Percentiles rank a stretch among this genome's conserved stretches.
Conservation (phyloP, 257 asterid species). For the Ballota nigra region DNA sequence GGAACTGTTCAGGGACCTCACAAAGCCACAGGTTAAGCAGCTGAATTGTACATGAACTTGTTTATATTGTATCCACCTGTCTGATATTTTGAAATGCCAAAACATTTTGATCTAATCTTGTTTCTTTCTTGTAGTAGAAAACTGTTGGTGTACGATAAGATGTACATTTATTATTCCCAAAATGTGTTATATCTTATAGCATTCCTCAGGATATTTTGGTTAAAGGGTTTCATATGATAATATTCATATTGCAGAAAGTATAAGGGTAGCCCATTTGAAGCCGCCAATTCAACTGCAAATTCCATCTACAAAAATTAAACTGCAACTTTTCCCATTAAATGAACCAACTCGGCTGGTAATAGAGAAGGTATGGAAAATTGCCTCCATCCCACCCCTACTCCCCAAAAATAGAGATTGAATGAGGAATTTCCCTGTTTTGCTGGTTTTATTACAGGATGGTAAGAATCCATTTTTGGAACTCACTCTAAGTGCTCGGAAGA, state of each 20-base stretch:
- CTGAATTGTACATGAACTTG: conserved; percentile 6
- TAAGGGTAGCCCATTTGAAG: conserved; percentile 24
- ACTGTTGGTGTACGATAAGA: background rate
- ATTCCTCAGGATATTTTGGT: conserved; percentile 4
- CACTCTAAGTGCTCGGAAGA: conserved; percentile 63
- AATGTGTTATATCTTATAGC: conserved; percentile 13
- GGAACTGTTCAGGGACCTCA: conserved; percentile 23
- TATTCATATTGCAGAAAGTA: conserved; percentile 28
- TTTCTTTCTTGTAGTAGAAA: conserved; percentile 6
- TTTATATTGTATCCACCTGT: background rate
- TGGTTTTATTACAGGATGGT: conserved; percentile 57
- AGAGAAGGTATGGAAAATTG: conserved; percentile 55
- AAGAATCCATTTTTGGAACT: conserved; percentile 89
- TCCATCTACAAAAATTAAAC: conserved; percentile 62
- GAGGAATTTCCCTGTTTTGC: background rate
- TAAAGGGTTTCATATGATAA: conserved; percentile 9
- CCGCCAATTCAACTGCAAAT: conserved; percentile 31
- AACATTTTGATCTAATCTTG: background rate
- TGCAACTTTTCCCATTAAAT: conserved; percentile 83
- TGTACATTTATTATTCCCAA: background rate
- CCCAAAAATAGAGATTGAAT: background rate
- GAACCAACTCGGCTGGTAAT: conserved; percentile 50
- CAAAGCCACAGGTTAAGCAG: conserved; percentile 36
- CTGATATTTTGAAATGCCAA: background rate
- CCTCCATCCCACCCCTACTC: background rate